phyloP scores from a whole-genome alignment of 2,329 filamentous ascomycete species.

The Penicillium sp. region DNA sequence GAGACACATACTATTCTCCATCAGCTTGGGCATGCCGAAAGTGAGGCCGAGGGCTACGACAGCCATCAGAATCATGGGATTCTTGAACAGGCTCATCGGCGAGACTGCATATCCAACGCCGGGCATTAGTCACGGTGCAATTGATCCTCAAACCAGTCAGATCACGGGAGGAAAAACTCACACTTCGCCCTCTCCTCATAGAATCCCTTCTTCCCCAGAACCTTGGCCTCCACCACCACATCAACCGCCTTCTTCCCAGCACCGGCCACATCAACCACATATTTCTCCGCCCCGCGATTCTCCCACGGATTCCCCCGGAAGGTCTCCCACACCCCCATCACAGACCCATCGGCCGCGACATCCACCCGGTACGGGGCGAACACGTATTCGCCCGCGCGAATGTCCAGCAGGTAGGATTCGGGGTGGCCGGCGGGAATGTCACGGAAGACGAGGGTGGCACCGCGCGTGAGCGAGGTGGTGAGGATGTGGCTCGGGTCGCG shows the following conservation, averaged over 20 bases:
- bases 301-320: constrained; percentile 88
- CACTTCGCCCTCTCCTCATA: constrained; percentile 76
- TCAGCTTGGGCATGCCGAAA: constrained; percentile 89
- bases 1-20: constrained; percentile 82
- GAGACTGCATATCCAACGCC: constrained; percentile 59
- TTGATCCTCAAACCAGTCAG: background rate
- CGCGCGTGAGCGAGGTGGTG: constrained; percentile 66
- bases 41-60: constrained; percentile 81
- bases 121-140: background rate
- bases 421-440: constrained; percentile 58
- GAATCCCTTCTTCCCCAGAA: constrained; percentile 69
- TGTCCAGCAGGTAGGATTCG: constrained; percentile 75
- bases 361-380: constrained; percentile 85
- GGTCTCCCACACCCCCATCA: constrained; percentile 76
- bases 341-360: constrained; percentile 48
- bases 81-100: constrained; percentile 81
- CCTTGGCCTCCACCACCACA: constrained; percentile 63
- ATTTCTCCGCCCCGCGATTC: constrained; percentile 68
- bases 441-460: constrained; percentile 74
- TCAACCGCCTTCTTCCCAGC: constrained; percentile 34
- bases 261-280: constrained; percentile 35
- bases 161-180: constrained; percentile 52
- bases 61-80: constrained; percentile 94
- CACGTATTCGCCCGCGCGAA: constrained; percentile 71
- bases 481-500: constrained; percentile 51